Base-by-base conservation (phyloP, 345 rosid species). In the Iberis pinnata region DNA sequence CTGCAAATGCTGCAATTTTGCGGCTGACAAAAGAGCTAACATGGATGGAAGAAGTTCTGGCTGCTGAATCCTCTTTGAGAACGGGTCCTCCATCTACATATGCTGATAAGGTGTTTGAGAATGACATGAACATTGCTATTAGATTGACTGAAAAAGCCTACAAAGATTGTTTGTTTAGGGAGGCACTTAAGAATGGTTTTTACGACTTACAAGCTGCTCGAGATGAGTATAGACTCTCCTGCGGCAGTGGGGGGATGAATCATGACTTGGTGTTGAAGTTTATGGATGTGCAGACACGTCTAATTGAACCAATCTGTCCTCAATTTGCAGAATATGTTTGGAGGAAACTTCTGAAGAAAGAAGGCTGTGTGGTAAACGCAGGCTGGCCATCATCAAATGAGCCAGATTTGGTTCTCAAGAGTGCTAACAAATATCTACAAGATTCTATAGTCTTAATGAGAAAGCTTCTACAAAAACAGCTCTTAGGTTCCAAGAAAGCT, bases 151-250 rank as follows among this genome's bases (percentile, higher is more conserved):
- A 79, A 71, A 73, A 82, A 57, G 68, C 71, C 38, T 90, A 82
- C 59, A 54, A 60, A 48, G 69, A 76, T 50, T 90, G 50, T 77
- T 74, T 90, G 96, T 87, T 90, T 64, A 74, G 96, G 44, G 97
- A 89, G 69, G 98, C 96, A 39, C 76, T 90, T 17, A 90, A 90
- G 70, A 75, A 70, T 52, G 98, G 98, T 14, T 82, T 84, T 62
- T 88, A 87, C 63, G 95, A 90, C 72, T 85, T 90, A 39, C 96
- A 90, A 73, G 81, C 95, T 52, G 96, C 93, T 43, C 74, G 95
- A 68, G 96, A 90, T 60, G 95, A 83, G 73, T 90, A 92, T 67
- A 80, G 89, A 49, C 76, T 83, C 61, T 81, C 96, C 8, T 88
- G 95, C 66, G 95, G 96, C 11, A 41, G 56, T 46, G 78, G 72